Percentiles rank a stretch among this genome's conserved stretches.
phyloP scores from a whole-genome alignment of 2,329 filamentous ascomycete species.

The Aureobasidium sp. region DNA sequence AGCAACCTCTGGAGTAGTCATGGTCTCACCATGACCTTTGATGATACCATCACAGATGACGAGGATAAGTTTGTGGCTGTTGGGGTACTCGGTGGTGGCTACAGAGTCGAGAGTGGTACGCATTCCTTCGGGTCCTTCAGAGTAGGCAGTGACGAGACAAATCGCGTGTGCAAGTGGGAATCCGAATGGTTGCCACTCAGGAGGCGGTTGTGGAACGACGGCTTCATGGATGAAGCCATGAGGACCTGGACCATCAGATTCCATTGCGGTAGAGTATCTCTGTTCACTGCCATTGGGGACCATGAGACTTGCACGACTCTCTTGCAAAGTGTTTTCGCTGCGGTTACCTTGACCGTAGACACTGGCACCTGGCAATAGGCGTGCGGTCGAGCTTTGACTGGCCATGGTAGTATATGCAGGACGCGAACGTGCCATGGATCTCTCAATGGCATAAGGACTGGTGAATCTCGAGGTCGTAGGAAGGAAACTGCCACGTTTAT shows the following conservation, averaged over 20 bases:
- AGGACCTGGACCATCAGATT: conserved; percentile 63
- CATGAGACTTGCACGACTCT: conserved; percentile 38
- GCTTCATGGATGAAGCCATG: conserved; percentile 94
- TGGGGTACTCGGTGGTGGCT: conserved; percentile 95
- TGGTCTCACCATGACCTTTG: conserved; percentile 82
- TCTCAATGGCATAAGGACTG: conserved; percentile 74
- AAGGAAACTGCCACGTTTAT: conserved; percentile 81
- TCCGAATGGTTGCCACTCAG: conserved; percentile 95
- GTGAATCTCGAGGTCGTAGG: conserved; percentile 94
- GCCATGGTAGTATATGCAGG: conserved; percentile 85
- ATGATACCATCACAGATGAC: conserved; percentile 97
- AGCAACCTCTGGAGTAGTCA: conserved; percentile 84
- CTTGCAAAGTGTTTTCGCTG: conserved; percentile 50
- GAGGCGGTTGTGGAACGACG: conserved; percentile 90
- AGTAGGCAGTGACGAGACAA: conserved; percentile 93
- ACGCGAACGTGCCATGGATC: conserved; percentile 43
- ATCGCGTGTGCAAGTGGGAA: conserved; percentile 91
- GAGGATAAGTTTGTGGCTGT: conserved; percentile 95
- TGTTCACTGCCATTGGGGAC: conserved; percentile 37
- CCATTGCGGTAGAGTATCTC: conserved; percentile 48
- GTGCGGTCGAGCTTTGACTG: conserved; percentile 71
- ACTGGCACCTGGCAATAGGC: conserved; percentile 57
- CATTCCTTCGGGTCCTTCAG: conserved; percentile 86
- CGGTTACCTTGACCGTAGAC: conserved; percentile 60
- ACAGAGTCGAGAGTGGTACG: conserved; percentile 93